Base-by-base conservation (phyloP, 305 asterid species). In the Fraxinus greggii region DNA sequence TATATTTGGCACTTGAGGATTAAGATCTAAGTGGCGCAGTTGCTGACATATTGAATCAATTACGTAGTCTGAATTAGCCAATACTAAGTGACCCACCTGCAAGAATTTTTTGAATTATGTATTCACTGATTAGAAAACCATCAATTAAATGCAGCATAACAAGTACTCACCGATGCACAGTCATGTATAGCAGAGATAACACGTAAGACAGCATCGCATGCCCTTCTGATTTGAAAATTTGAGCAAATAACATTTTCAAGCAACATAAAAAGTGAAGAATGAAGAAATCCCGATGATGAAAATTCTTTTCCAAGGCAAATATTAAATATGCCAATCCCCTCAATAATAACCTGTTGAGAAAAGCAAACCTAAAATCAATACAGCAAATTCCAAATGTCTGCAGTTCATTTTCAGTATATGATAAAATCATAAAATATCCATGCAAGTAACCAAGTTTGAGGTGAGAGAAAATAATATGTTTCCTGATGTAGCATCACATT, bases 1-100 rank as follows among this genome's bases (percentile, higher is more conserved):
- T 82, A 96, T 97, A 87, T 88, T 91, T 69, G 99, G 98, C 77
- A 92, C 94, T 42, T 93, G 97, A 82, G 98, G 98, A 79, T 91
- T 93, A 84, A 92, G 96, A 86, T 96, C 98, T 85, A 96, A 88
- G 88, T 92, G 95, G 36, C 97, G 97, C 84, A 94, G 90, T 89
- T 96, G 98, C 86, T 92, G 89, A 80, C 99, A 96, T 76, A 96
- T 83, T 61, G 99, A 94, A 87, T 96, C 98, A 28, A 96, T 91
- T 69, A 96, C 85, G 83, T 96, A 96, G 89, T 96, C 99, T 40
- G 98, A 90, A 90, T 96, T 96, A 75, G 89, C 92, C 51, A 96
- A 76, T 83, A 96, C 97, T 87, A 96, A 90, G 92, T 94, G 95
- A 61, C 98, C 98, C 78, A 94, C 99, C 98, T 96, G 95, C 88